Conservation (phyloP, 2,329 filamentous ascomycete genomes). For the Colletotrichum liriopes region DNA sequence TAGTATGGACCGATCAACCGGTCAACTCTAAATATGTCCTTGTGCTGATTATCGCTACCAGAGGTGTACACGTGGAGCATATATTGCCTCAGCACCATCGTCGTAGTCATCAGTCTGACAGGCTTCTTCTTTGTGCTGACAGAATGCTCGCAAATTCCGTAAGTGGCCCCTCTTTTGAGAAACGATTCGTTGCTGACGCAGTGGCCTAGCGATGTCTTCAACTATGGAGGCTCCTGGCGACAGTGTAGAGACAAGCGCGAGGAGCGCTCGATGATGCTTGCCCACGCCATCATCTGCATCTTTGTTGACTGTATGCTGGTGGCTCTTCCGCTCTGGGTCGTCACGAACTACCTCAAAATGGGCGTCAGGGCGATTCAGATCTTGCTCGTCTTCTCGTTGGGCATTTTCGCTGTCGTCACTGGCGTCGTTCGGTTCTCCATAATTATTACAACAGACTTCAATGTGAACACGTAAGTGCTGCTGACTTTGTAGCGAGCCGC, state of each 20-base stretch:
- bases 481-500: not conserved
- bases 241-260: constrained; percentile 47
- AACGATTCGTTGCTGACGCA: not conserved
- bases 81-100: constrained; percentile 38
- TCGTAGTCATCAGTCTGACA: constrained; percentile 44
- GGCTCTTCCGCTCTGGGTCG: constrained; percentile 55
- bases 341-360: constrained; percentile 55
- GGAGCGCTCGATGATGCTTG: constrained; percentile 52
- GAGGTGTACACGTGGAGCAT: constrained; percentile 29
- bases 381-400: constrained; percentile 55
- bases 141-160: constrained; percentile 47
- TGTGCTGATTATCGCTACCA: constrained; percentile 3
- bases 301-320: constrained; percentile 55
- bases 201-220: constrained; percentile 29
- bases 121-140: constrained; percentile 44
- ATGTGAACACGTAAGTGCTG: constrained; percentile 51
- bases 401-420: constrained; percentile 55
- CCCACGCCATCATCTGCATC: constrained; percentile 51
- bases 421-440: constrained; percentile 57
- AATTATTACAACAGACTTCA: constrained; percentile 51
- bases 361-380: constrained; percentile 53
- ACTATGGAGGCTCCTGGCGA: constrained; percentile 31
- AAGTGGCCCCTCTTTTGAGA: not conserved
- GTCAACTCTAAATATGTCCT: not conserved
- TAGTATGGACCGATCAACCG: constrained; percentile 44